Evolutionary conservation across 768 basidiomycete species (phyloP), one percentile per base, ranked within the genome.

Genomic region (Tephrocybe sp.): DNA sequence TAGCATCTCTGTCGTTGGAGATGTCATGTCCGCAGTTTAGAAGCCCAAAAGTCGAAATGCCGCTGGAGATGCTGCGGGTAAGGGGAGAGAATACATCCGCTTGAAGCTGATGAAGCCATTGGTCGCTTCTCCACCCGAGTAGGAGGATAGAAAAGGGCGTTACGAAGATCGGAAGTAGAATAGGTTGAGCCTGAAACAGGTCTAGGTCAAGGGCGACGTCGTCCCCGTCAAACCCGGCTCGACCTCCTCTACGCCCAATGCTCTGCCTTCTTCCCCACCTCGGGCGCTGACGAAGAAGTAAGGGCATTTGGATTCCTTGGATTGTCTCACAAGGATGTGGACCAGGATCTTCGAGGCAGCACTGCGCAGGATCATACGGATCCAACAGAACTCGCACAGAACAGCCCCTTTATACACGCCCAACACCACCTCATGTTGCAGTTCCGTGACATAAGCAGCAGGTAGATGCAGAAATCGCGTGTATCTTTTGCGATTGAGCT

Each of bases 21-120:
- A 94, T 67, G 58, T 97, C 23, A 62, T 84, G 1, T 68, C 93
- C 30, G 92, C 89, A 1, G 67, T 80, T 2, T 96, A 74, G 76
- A 95, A 93, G 65, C 84, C 93, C n/a, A 98, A 98, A 68, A 88
- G 85, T 14, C 78, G 95, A 54, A 97, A 98, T 61, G 94, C 92
- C 10, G 80, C 80, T 4, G 62, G 91, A 93, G 65, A 93, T 81
- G 67, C 69, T 97, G 48, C 77, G 86, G 30, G 74, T 90, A 25
- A 77, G 94, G 39, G 92, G 90, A 0, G 84, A 87, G 85, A 90
- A 61, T 83, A 76, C 61, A 63, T 92, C 43, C 83, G 77, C 57
- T 76, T 52, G 68, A 76, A 50, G 73, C 70, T 1, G 73, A 62
- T 18, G 59, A 58, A 24, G 65, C 61, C 45, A 54, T 57, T 33